Base-by-base conservation (phyloP, 2,329 filamentous ascomycete species). In the Neofusicoccum ribis region DNA sequence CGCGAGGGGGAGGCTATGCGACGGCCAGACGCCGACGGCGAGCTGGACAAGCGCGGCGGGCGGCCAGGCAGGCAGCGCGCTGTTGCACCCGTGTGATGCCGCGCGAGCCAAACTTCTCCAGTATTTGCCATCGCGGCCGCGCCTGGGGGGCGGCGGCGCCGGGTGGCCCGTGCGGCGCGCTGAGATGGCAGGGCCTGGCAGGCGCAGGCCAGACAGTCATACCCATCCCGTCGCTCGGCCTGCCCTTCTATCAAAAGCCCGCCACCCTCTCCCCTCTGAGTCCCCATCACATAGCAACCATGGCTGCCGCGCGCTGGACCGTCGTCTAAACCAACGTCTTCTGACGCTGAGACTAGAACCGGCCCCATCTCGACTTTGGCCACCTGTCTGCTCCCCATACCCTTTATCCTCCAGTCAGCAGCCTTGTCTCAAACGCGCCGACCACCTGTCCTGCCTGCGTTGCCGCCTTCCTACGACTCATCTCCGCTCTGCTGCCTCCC, bases 391-490 rank as follows among this genome's bases (percentile, higher is more conserved):
- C 61, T 54, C 50, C 37, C 61, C 37, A 15, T 63, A 54, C 61
- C 61, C 61, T 51, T 63, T 54, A 58, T 58, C 23, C 41, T 54
- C 61, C 61, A 63, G 61, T 63, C 61, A 63, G 61, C 61, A 63
- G 61, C 61, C 61, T 63, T 63, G 61, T 63, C 61, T 63, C 61
- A 63, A 63, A 54, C 61, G 61, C 49, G 50, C 61, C 61, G 61
- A 63, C 61, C 41, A 51, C 41, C 61, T 63, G 49, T 46, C 61
- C 61, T 60, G 56, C 49, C 61, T 63, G 61, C 49, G 61, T 54
- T 63, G 61, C 68, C 69, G 69, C 70, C 70, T 72, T 54, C 41
- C 52, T 63, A 67, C 66, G 68, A 71, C 70, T 70, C 68, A 71
- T 67, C 65, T 60, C 63, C 62, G 59, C 51, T 31, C 52, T 64